Evolutionary conservation across 371 early-diverging fungal genomes (phyloP).

Genomic region (Saksenaea vasiformis): DNA sequence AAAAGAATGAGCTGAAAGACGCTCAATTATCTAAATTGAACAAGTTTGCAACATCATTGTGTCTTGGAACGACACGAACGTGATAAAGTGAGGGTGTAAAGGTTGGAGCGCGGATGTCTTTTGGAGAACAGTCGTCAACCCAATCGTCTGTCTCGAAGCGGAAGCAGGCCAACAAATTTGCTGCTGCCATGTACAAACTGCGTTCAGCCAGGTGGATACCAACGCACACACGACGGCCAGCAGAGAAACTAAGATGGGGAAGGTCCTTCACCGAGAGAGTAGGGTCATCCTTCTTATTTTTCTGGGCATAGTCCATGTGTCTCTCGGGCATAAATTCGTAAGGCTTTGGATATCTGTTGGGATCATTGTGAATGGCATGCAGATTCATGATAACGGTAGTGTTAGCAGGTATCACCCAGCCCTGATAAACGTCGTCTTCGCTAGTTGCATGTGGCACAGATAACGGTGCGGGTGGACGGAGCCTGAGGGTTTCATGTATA

Average conservation of each 20-base stretch:
- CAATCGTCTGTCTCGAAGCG: constrained; percentile 26
- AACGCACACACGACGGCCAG: constrained; percentile 53
- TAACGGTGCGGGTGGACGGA: constrained; percentile 45
- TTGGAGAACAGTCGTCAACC: constrained; percentile 21
- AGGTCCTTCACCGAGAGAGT: constrained; percentile 35
- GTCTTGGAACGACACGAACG: constrained; percentile 32
- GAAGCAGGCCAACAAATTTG: constrained; percentile 38
- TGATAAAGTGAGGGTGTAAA: constrained; percentile 29
- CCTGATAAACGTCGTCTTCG: constrained; percentile 40
- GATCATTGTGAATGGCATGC: constrained; percentile 40
- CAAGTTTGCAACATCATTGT: constrained; percentile 16
- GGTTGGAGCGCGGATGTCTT: constrained; percentile 28
- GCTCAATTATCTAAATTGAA: constrained; percentile 9
- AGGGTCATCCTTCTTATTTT: neutral
- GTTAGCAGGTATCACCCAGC: constrained; percentile 49
- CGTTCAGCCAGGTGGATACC: constrained; percentile 56
- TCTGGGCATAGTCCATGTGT: constrained; percentile 32
- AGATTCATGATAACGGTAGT: constrained; percentile 50
- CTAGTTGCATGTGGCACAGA: constrained; percentile 49
- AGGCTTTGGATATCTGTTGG: constrained; percentile 31
- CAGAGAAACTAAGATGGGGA: constrained; percentile 47
- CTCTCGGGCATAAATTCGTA: constrained; percentile 42
- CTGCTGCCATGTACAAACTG: constrained; percentile 40
- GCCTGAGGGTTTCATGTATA: constrained; percentile 44
- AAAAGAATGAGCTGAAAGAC: neutral